These are phyloP conservation scores for Euryodendron excelsum DNA, from an alignment of 148 eudicot species.

Conservation along the genomic window DNA sequence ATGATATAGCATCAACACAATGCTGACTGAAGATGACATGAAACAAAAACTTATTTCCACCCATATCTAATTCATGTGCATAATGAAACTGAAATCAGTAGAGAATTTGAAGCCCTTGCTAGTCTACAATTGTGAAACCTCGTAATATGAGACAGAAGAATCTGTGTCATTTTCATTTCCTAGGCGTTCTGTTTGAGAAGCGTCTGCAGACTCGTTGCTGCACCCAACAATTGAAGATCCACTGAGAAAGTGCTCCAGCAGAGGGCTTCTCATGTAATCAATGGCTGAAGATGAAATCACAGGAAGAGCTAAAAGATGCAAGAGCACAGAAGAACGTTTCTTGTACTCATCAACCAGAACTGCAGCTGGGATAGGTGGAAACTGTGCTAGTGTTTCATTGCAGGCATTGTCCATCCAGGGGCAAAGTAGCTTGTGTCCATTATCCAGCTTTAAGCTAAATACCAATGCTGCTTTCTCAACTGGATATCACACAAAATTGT, in stretches of 20 bases:
- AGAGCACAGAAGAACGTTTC: constrained; percentile 53
- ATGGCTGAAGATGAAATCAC: constrained; percentile 49
- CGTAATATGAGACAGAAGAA: constrained; percentile 58
- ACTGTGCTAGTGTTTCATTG: constrained; percentile 68
- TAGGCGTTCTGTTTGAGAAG: constrained; percentile 37
- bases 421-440: constrained; percentile 80
- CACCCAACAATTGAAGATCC: constrained; percentile 44
- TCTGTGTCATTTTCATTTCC: constrained; percentile 33
- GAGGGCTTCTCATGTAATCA: constrained; percentile 54
- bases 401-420: constrained; percentile 92
- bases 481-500: constrained; percentile 29
- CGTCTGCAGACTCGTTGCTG: constrained; percentile 34
- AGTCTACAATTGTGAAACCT: constrained; percentile 45
- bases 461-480: constrained; percentile 94
- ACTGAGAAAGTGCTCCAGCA: constrained; percentile 59
- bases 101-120: background rate
- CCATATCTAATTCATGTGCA: background rate
- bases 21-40: background rate
- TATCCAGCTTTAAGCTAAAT: constrained; percentile 86
- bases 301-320: constrained; percentile 78
- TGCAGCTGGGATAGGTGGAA: constrained; percentile 58
- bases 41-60: background rate
- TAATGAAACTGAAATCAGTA: background rate
- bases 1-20: background rate
- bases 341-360: constrained; percentile 66